A percentile compares a stretch with the other conserved stretches of the same genome.
Conservation (phyloP, 192 early-diverging fungal genomes). For the Coemansia pectinata region DNA sequence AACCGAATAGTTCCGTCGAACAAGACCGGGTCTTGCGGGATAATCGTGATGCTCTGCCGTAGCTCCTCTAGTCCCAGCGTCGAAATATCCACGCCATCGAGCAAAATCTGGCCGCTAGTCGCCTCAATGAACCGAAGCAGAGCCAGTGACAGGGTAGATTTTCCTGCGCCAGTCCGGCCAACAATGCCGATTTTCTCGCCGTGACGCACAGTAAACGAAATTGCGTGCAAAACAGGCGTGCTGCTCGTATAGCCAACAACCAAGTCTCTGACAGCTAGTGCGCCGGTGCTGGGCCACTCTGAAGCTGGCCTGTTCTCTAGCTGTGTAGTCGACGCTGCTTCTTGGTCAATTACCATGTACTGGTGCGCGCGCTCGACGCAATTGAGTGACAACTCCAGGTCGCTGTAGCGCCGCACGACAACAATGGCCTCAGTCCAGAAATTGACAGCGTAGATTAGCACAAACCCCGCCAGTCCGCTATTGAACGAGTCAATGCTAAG, state of each 20-base stretch:
- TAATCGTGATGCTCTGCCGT: conserved; percentile 73
- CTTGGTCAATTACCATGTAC: conserved; percentile 75
- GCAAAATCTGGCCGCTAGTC: conserved; percentile 59
- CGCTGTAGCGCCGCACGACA: conserved; percentile 67
- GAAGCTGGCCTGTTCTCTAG: conserved; percentile 17
- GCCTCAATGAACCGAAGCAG: conserved; percentile 76
- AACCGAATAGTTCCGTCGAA: conserved; percentile 75
- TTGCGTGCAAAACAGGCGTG: conserved; percentile 60
- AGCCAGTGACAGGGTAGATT: conserved; percentile 66
- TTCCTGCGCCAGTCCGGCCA: conserved; percentile 82
- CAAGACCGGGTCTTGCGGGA: conserved; percentile 84
- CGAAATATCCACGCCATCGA: conserved; percentile 77
- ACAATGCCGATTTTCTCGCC: conserved; percentile 85
- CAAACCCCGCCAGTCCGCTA: conserved; percentile 80
- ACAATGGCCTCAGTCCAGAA: conserved; percentile 74
- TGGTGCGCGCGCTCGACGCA: conserved; percentile 78
- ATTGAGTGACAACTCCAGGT: conserved; percentile 78
- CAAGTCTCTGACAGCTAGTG: conserved; percentile 66
- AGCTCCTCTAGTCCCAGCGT: conserved; percentile 72
- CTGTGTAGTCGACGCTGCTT: conserved; percentile 57
- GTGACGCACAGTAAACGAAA: conserved; percentile 68
- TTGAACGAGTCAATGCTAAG: conserved; percentile 53
- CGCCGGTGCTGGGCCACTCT: conserved; percentile 66
- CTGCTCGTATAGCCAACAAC: conserved; percentile 66
- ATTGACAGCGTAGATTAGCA: conserved; percentile 74